Evolutionary conservation across 768 basidiomycete species (phyloP).

Genomic region (Hericium coralloides): DNA sequence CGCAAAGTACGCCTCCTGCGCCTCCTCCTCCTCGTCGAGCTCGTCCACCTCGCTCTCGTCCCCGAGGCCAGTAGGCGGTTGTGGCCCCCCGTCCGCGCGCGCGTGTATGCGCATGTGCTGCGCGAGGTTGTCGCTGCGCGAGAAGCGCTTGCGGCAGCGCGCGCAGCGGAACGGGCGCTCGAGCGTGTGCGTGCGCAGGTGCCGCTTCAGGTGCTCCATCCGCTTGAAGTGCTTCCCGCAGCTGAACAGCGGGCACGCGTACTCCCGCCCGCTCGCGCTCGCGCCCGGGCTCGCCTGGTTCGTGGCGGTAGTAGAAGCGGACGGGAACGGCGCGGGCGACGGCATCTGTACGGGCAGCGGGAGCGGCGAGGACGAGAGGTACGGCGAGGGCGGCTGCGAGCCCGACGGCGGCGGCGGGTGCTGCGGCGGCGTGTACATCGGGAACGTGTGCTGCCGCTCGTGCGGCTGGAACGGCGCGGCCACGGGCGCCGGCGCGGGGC

Average conservation of each 20-base stretch:
- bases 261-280: conserved; percentile 53
- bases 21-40: conserved; percentile 16
- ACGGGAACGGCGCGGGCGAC: conserved; percentile 14
- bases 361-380: background rate
- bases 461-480: conserved; percentile 3
- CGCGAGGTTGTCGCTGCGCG: conserved; percentile 79
- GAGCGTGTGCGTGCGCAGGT: conserved; percentile 83
- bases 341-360: conserved; percentile 11
- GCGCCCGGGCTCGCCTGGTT: conserved; percentile 17
- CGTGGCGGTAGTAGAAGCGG: conserved; percentile 9
- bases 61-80: conserved; percentile 19
- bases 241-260: conserved; percentile 75
- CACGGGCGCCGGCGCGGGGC: conserved; percentile 3
- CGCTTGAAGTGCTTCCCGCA: conserved; percentile 86
- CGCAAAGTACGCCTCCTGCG: conserved; percentile 1
- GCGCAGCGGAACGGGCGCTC: conserved; percentile 76
- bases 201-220: conserved; percentile 84
- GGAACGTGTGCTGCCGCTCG: conserved; percentile 10
- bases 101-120: conserved; percentile 83
- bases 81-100: conserved; percentile 25
- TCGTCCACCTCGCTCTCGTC: conserved; percentile 32
- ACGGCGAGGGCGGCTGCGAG: background rate
- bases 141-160: conserved; percentile 74
- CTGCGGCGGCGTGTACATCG: conserved; percentile 8
- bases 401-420: background rate